phyloP scores from a whole-genome alignment of 345 rosid genomes.

The Camelina neglecta region DNA sequence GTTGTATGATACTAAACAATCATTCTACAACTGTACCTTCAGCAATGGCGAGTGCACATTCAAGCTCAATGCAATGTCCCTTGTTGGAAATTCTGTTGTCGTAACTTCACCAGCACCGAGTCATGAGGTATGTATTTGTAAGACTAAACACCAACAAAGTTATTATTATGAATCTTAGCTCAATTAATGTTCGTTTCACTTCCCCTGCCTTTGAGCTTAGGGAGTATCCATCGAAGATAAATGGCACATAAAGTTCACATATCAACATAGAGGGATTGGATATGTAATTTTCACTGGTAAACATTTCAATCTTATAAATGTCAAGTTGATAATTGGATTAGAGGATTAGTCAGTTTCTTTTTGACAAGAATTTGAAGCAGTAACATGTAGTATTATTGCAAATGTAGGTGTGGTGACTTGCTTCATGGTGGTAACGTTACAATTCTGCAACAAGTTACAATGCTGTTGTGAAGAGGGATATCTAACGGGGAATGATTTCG shows the following conservation, averaged over 20 bases:
- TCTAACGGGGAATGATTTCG: constrained; percentile 31
- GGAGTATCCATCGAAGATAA: constrained; percentile 47
- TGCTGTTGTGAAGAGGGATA: constrained; percentile 32
- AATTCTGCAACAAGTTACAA: constrained; percentile 55
- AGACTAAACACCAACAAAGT: background rate
- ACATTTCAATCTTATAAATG: constrained; percentile 21
- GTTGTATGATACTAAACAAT: constrained; percentile 65
- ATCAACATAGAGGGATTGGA: constrained; percentile 68
- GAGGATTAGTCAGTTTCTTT: background rate
- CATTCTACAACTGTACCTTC: constrained; percentile 78
- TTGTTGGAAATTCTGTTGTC: constrained; percentile 57
- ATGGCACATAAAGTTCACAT: constrained; percentile 70
- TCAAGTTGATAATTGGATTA: background rate
- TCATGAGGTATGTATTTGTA: constrained; percentile 49
- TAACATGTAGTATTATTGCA: background rate
- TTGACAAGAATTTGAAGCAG: background rate
- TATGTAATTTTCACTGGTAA: constrained; percentile 68
- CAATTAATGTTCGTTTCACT: constrained; percentile 11
- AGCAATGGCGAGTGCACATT: constrained; percentile 52
- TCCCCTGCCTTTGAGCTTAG: constrained; percentile 47
- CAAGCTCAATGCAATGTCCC: constrained; percentile 51
- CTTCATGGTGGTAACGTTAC: constrained; percentile 55
- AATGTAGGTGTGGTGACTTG: constrained; percentile 58
- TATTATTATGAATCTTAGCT: constrained; percentile 1
- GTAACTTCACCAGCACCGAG: constrained; percentile 63